Base-by-base conservation (phyloP, 805 yeast species). In the Kluyveromyces aestuarii region DNA sequence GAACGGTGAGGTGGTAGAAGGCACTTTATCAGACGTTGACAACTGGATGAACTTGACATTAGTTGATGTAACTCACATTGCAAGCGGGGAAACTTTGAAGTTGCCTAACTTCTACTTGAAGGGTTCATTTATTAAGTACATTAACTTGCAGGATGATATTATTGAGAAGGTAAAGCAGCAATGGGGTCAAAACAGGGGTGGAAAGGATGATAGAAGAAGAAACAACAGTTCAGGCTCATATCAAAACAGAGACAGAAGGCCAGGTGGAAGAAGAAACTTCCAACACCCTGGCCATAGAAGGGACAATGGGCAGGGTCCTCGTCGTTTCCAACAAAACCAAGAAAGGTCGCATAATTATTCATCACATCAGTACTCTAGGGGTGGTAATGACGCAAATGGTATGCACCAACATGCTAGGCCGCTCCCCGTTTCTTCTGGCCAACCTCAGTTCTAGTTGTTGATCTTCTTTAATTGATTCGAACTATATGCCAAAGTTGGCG, bases 1-100 rank as follows among this genome's bases (percentile, higher is more conserved):
- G 66, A 82, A 84, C 49, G 96, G 98, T 35, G 96, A 87, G 60
- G 82, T 91, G 9, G 73, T 90, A 45, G 84, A 84, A 60, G 99
- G 99, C 45, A 78, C 77, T 49, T 72, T 93, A 51, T 79, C 80
- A 48, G 85, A 87, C 61, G 88, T 96, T 58, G 99, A 93, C 65
- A 82, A 87, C 38, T 87, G 95, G 89, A 93, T 93, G 99, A 93
- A 93, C 66, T 73, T 93, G 55, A 86, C 96, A 1, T 73, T 93
- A 47, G 74, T 74, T 35, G 82, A 89, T 53, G 97, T 84, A 14
- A 77, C 81, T 19, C 60, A 60, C 50, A 50, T 46, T 59, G 69
- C 72, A 74, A 55, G 91, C 86, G 37, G 81, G 77, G 54, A 72
- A 72, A 47, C 85, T 78, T 63, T 75, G 47, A 81, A 82, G 60